These are phyloP conservation scores for Trichosanthes truncata DNA, from an alignment of 306 rosid species.

Conservation along the genomic window DNA sequence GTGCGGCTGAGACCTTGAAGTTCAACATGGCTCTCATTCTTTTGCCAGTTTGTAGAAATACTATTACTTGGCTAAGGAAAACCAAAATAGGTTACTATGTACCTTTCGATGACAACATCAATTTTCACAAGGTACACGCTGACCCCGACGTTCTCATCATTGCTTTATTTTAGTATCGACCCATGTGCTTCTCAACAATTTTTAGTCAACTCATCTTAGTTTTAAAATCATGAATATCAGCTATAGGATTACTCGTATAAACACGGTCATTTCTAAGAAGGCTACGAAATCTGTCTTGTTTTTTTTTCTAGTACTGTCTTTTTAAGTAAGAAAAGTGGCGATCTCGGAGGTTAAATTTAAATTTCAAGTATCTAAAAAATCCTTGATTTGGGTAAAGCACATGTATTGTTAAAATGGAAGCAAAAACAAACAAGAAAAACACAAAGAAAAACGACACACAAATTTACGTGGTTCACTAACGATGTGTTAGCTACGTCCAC, in stretches of 20 bases:
- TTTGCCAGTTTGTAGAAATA: constrained; percentile 86
- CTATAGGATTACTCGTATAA: not conserved
- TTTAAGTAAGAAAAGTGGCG: not conserved
- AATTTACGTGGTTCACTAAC: too few species aligned
- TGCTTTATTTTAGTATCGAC: not conserved
- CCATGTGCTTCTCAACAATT: not conserved
- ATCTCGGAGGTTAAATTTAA: not conserved
- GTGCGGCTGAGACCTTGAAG: constrained; percentile 87
- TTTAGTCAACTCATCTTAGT: not conserved
- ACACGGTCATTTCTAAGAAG: not conserved
- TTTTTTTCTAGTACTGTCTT: not conserved
- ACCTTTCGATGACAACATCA: constrained; percentile 97
- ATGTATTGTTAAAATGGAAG: too few species aligned
- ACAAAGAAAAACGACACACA: too few species aligned
- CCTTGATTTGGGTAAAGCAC: not conserved
- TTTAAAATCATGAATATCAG: not conserved
- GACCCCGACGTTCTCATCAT: not conserved
- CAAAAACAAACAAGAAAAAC: too few species aligned
- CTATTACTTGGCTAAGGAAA: constrained; percentile 88
- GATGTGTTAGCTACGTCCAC: too few species aligned
- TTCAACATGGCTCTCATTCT: constrained; percentile 95
- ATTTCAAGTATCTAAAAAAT: not conserved
- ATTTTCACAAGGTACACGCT: constrained; percentile 82
- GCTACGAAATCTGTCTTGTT: not conserved
- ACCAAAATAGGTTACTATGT: constrained; percentile 50